Conservation (phyloP, 2,329 filamentous ascomycete species). For the Aspergillus clavatus region DNA sequence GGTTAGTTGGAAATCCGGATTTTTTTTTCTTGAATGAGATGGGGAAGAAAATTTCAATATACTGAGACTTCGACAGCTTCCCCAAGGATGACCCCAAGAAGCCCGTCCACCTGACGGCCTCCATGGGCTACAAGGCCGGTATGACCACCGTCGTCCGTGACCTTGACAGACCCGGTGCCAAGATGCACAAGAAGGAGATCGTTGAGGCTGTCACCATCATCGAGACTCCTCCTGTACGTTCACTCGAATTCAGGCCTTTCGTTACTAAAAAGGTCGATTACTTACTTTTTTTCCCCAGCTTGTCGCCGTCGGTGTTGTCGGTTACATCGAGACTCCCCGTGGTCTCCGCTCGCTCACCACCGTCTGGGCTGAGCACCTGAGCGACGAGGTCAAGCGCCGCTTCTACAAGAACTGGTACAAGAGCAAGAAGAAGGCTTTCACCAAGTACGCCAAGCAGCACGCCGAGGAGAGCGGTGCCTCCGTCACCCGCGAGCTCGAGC, state of each 20-base stretch:
- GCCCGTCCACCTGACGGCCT: conserved; percentile 95
- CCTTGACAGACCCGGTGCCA: conserved; percentile 97
- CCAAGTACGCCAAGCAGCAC: conserved; percentile 99
- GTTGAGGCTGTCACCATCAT: conserved; percentile 84
- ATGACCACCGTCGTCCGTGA: conserved; percentile 99
- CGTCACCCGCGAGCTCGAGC: conserved; percentile 96
- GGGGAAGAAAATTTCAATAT: too few relatives aligned
- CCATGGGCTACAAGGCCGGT: conserved; percentile 99
- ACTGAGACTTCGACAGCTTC: conserved; percentile 61
- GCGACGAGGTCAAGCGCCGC: conserved; percentile 96
- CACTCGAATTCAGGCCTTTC: neutral
- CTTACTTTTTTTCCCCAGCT: conserved; percentile 57
- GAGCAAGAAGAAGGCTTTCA: conserved; percentile 99
- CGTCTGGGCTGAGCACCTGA: conserved; percentile 98
- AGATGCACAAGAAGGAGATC: conserved; percentile 99
- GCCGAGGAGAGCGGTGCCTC: conserved; percentile 85
- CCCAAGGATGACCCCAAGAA: conserved; percentile 99
- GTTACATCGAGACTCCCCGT: conserved; percentile 99
- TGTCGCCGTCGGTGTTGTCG: conserved; percentile 99
- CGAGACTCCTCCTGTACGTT: conserved; percentile 90
- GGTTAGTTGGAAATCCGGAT: conserved; percentile 53
- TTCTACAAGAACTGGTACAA: conserved; percentile 99
- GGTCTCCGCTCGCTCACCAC: conserved; percentile 99
- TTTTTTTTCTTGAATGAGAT: conserved; percentile 1
- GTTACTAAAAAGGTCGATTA: conserved; percentile 16